Evolutionary conservation across 768 basidiomycete species (phyloP), one percentile per base, ranked within the genome.

Genomic region (Sporobolomyces pararoseus): DNA sequence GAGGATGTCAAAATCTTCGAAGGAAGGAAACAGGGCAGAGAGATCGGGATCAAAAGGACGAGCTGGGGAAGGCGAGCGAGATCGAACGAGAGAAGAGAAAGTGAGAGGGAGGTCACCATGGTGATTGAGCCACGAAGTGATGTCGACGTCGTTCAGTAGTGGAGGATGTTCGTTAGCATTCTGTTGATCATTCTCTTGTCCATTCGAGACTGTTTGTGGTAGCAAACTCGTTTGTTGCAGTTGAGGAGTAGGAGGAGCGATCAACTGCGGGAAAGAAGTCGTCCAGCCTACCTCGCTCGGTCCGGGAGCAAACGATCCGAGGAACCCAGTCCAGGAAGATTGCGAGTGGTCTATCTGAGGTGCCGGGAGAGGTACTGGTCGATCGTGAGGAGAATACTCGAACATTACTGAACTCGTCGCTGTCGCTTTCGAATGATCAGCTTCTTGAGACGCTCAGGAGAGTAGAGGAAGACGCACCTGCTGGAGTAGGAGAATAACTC

Each of bases 31-130:
- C 4, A 61, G 31, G 9, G 59, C 59, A 4, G 59, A 61, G 59
- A 61, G 59, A n/a, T 61, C 59, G 32, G 59, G 46, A 23, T 61
- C 59, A 46, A 61, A 61, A 3, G 46, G 59, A 12, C 46, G 44
- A 49, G 46, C 59, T 5, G 59, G 59, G 5, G 59, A 61, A 35
- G 44, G 59, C 13, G 59, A 46, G 42, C 58, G 55, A 13, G 55
- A 60, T 31, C 58, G 59, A 23, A 49, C 59, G 32, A 61, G 59
- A 4, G 59, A 49, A 9, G 59, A 47, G 32, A 61, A 61, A 3
- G 46, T 61, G 46, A 47, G 59, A 14, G 59, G 44, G 2, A 49
- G 46, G 32, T 61, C 59, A 31, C 37, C 46, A 31, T 61, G 59
- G 17, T n/a, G n/a, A n/a, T 47, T 23, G 44, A 61, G 59, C 59